phyloP scores from a whole-genome alignment of 768 basidiomycete genomes.

The Rhizopogon sp. region DNA sequence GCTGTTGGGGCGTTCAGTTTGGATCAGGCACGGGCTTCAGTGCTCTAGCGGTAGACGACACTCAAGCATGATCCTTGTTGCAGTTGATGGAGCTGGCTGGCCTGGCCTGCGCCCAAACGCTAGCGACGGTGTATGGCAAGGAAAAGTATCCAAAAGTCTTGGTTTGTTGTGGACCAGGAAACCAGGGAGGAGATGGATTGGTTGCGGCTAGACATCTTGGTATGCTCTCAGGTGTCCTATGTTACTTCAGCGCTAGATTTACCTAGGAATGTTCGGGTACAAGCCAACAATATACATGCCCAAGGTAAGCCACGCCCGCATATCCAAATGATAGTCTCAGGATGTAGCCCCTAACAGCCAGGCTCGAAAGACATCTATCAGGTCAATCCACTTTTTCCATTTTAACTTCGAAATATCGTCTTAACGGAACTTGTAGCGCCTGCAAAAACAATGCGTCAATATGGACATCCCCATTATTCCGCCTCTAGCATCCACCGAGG shows the following conservation, averaged over 20 bases:
- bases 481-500: slow-evolving; percentile 38
- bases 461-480: slow-evolving; percentile 76
- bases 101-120: slow-evolving; percentile 84
- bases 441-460: slow-evolving; percentile 84
- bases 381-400: slow-evolving; percentile 30
- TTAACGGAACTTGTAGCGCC: slow-evolving; percentile 42
- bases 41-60: not conserved
- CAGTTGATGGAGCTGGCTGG: slow-evolving; percentile 98
- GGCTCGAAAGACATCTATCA: slow-evolving; percentile 93
- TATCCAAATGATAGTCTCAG: not conserved
- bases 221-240: slow-evolving; percentile 26
- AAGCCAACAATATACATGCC: slow-evolving; percentile 88
- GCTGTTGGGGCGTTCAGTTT: slow-evolving; percentile 86
- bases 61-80: not conserved
- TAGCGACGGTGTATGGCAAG: slow-evolving; percentile 71
- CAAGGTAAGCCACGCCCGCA: slow-evolving; percentile 48
- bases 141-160: slow-evolving; percentile 71
- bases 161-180: slow-evolving; percentile 97
- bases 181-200: slow-evolving; percentile 95
- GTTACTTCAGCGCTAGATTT: not conserved
- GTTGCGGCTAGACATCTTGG: slow-evolving; percentile 95
- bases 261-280: slow-evolving; percentile 86
- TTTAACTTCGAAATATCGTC: not conserved
- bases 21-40: slow-evolving; percentile 61
- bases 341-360: slow-evolving; percentile 42